A percentile compares a stretch with the other conserved stretches of the same genome.
Evolutionary conservation across 2,329 filamentous ascomycete species (phyloP).

Genomic region (Monilinia polystroma): DNA sequence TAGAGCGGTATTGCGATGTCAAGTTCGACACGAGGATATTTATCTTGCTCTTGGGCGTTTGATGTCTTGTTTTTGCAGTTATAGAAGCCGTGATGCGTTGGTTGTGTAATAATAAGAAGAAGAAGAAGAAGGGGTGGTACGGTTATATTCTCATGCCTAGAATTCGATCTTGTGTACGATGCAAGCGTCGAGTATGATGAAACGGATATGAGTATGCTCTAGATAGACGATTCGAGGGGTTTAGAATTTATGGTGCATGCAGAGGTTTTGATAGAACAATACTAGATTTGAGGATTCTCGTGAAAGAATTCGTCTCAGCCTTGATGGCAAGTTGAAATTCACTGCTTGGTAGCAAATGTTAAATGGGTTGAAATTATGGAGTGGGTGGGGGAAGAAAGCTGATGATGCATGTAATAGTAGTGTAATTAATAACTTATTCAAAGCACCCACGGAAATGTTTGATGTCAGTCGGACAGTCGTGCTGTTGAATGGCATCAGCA

Average conservation of each 20-base stretch:
- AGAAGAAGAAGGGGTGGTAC: background rate
- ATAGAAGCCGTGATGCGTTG: background rate
- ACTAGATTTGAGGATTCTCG: background rate
- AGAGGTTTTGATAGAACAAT: background rate
- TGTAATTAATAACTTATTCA: too few relatives aligned
- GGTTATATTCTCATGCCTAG: background rate
- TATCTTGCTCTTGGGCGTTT: too few relatives aligned
- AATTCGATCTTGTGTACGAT: background rate
- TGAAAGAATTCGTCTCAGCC: background rate
- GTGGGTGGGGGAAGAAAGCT: too few relatives aligned
- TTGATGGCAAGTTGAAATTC: background rate
- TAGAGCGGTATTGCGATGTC: too few relatives aligned
- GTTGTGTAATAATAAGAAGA: background rate
- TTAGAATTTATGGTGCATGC: background rate
- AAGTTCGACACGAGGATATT: too few relatives aligned
- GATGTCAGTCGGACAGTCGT: too few relatives aligned
- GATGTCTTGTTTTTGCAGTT: background rate
- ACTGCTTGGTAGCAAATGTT: background rate
- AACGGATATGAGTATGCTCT: background rate
- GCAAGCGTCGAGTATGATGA: too few relatives aligned
- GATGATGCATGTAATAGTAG: background rate
- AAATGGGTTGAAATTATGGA: background rate
- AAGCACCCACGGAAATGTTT: background rate
- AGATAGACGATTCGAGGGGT: background rate
- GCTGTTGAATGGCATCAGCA: background rate